phyloP scores from a whole-genome alignment of 164 flowering plant genomes.

The Piper betle region DNA sequence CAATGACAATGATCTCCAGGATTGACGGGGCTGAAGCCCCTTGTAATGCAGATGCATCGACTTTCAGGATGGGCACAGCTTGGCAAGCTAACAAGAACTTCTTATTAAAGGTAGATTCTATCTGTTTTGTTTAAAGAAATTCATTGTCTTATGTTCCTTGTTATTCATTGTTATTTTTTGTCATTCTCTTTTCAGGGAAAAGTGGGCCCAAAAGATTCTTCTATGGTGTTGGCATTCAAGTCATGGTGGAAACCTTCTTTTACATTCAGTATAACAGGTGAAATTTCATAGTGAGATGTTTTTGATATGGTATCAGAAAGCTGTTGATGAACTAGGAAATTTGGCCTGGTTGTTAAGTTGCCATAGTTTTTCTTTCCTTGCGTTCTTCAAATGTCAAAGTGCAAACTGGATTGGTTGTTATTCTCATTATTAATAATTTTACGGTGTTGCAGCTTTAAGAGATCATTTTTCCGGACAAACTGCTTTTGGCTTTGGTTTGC shows the following conservation, averaged over 20 bases:
- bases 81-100: conserved; percentile 99
- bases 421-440: too few relatives aligned
- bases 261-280: conserved; percentile 78
- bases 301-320: not conserved
- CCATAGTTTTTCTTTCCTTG: not conserved
- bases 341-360: not conserved
- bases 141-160: too few relatives aligned
- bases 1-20: conserved; percentile 11
- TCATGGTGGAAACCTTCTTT: conserved; percentile 99
- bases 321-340: not conserved
- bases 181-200: conserved; percentile 46
- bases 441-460: conserved; percentile 46
- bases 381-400: too few relatives aligned
- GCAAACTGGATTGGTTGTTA: too few relatives aligned
- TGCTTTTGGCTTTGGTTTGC: conserved; percentile 62
- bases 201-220: conserved; percentile 67
- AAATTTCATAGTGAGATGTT: not conserved
- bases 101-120: conserved; percentile 55
- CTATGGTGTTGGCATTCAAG: conserved; percentile 71
- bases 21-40: conserved; percentile 41
- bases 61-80: conserved; percentile 79
- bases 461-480: conserved; percentile 47
- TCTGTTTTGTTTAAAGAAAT: not conserved
- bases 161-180: not conserved
- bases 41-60: conserved; percentile 38